Evolutionary conservation across 179 eudicot genomes (phyloP).

Genomic region (Sideroxylon spinosum): DNA sequence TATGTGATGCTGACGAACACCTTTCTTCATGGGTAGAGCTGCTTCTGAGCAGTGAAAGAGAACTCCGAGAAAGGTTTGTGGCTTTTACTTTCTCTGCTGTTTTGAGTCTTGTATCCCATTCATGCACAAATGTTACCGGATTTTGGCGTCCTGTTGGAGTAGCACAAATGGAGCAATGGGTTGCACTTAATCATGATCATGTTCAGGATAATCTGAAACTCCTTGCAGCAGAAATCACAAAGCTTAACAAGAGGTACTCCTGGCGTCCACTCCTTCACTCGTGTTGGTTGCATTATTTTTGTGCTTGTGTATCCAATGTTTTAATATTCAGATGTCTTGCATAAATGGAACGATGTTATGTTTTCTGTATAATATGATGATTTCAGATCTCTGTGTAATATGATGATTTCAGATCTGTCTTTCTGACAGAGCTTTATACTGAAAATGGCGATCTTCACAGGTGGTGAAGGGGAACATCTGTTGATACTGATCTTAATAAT

Average conservation of each 20-base stretch:
- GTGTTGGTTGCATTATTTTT: not conserved
- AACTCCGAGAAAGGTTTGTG: slow-evolving; percentile 75
- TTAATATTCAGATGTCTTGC: not conserved
- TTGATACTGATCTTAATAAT: not conserved
- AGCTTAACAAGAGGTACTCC: slow-evolving; percentile 48
- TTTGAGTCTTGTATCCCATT: slow-evolving; percentile 21
- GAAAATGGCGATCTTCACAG: not conserved
- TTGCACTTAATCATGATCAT: slow-evolving; percentile 32
- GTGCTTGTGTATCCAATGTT: not conserved
- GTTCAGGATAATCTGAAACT: slow-evolving; percentile 34
- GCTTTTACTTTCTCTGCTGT: slow-evolving; percentile 47
- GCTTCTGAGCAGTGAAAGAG: slow-evolving; percentile 50
- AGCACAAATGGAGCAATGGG: slow-evolving; percentile 71
- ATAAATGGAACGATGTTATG: not conserved
- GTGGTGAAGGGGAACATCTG: not conserved
- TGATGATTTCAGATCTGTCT: not conserved
- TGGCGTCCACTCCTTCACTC: not conserved
- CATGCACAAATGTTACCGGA: slow-evolving; percentile 22
- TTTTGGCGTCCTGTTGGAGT: slow-evolving; percentile 51
- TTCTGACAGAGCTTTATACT: not conserved
- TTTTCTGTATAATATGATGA: not conserved
- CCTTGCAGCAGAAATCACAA: slow-evolving; percentile 48
- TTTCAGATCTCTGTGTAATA: not conserved
- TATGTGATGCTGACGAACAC: slow-evolving; percentile 33
- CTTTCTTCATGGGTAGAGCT: slow-evolving; percentile 52